phyloP scores from a whole-genome alignment of 2,329 filamentous ascomycete genomes.

The Colletotrichum sp. region DNA sequence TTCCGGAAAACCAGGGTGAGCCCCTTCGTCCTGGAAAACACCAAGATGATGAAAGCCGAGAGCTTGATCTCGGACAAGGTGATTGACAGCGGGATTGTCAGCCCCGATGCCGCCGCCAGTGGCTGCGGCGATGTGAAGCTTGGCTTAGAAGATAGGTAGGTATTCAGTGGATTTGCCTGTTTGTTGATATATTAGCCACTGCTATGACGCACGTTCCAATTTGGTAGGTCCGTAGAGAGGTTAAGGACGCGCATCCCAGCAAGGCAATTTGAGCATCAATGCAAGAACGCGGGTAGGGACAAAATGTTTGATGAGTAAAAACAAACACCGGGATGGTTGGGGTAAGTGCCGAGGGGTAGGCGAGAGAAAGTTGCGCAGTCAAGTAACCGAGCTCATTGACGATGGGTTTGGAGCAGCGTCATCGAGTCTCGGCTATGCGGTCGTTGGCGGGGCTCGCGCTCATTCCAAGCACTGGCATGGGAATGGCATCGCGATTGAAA shows the following conservation, averaged over 20 bases:
- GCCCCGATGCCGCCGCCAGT: conserved; percentile 84
- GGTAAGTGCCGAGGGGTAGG: not conserved
- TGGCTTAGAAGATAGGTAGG: conserved; percentile 89
- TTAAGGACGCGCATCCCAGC: conserved; percentile 36
- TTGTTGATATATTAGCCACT: conserved; percentile 52
- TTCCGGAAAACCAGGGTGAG: conserved; percentile 97
- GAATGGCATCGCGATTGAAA: not conserved
- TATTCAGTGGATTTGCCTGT: conserved; percentile 93
- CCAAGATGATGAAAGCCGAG: conserved; percentile 95
- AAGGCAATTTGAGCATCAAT: conserved; percentile 37
- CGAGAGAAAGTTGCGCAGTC: not conserved
- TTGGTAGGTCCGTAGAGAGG: conserved; percentile 24
- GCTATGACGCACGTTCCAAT: conserved; percentile 36
- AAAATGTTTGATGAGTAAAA: conserved; percentile 15
- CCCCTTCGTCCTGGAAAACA: conserved; percentile 97
- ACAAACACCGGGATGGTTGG: conserved; percentile 9
- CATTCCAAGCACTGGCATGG: conserved; percentile 11
- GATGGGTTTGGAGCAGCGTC: not conserved
- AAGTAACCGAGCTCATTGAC: not conserved
- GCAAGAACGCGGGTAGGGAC: conserved; percentile 24
- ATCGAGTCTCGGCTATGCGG: not conserved
- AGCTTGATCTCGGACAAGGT: conserved; percentile 94
- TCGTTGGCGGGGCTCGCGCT: not conserved
- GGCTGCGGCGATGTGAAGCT: conserved; percentile 92
- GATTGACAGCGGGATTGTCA: conserved; percentile 97